A percentile compares a stretch with the other conserved stretches of the same genome.
phyloP scores from a whole-genome alignment of 371 early-diverging fungal genomes.

The Mucor circinelloides region DNA sequence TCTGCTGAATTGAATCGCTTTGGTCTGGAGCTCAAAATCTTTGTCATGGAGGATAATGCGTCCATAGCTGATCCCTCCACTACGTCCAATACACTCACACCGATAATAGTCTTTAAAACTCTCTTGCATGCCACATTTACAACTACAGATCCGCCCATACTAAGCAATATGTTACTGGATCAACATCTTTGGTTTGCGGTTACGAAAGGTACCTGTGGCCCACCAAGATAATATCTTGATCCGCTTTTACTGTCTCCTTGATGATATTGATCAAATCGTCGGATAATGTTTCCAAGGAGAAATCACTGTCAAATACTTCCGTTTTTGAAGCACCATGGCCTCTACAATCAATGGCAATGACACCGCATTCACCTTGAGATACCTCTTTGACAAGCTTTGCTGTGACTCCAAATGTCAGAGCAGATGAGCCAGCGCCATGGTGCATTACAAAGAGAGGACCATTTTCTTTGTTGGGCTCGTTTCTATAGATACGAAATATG shows the following conservation, averaged over 20 bases:
- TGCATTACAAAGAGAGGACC: slow-evolving; percentile 81
- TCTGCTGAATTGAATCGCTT: slow-evolving; percentile 55
- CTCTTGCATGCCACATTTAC: slow-evolving; percentile 68
- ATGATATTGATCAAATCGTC: slow-evolving; percentile 63
- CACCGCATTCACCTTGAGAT: slow-evolving; percentile 46
- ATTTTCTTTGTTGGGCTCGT: slow-evolving; percentile 18
- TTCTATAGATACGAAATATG: slow-evolving; percentile 41
- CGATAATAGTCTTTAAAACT: slow-evolving; percentile 62
- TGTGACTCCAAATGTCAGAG: slow-evolving; percentile 75
- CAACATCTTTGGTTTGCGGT: background rate
- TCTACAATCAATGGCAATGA: slow-evolving; percentile 77
- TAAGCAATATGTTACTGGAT: slow-evolving; percentile 18
- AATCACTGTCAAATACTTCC: slow-evolving; percentile 55
- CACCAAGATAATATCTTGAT: slow-evolving; percentile 68
- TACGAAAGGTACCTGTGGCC: slow-evolving; percentile 71
- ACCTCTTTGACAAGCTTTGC: slow-evolving; percentile 52
- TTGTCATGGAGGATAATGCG: slow-evolving; percentile 69
- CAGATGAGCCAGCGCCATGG: slow-evolving; percentile 91
- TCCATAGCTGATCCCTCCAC: slow-evolving; percentile 90
- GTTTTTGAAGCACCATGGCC: slow-evolving; percentile 77
- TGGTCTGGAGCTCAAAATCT: slow-evolving; percentile 66
- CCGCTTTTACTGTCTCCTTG: slow-evolving; percentile 26
- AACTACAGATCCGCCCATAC: slow-evolving; percentile 92
- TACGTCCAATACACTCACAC: slow-evolving; percentile 84
- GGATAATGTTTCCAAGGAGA: slow-evolving; percentile 59